A percentile compares a stretch with the other conserved stretches of the same genome.
These are phyloP conservation scores for Serendipita sp. DNA, from an alignment of 768 basidiomycete genomes.

Conservation along the genomic window DNA sequence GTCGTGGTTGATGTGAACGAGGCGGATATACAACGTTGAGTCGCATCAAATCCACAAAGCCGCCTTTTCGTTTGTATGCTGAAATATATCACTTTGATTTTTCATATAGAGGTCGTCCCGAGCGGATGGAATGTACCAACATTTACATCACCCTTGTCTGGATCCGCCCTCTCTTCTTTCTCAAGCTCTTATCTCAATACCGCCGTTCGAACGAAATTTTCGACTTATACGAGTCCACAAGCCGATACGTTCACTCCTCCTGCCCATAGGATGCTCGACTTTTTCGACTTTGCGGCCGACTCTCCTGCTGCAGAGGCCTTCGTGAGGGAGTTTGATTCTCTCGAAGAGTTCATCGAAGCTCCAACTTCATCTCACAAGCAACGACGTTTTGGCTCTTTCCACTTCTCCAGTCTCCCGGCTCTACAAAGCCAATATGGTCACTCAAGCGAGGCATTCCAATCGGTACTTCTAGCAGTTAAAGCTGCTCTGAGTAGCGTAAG, in stretches of 20 bases:
- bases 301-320: conserved; percentile 26
- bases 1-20: not conserved
- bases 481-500: conserved; percentile 31
- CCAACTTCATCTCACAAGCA: conserved; percentile 17
- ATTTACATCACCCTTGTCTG: not conserved
- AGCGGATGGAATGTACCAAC: not conserved
- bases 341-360: conserved; percentile 38
- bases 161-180: not conserved
- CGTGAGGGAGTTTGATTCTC: conserved; percentile 27
- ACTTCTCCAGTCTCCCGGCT: conserved; percentile 34
- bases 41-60: not conserved
- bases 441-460: conserved; percentile 37
- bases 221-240: not conserved
- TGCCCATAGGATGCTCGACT: conserved; percentile 21
- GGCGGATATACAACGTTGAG: not conserved
- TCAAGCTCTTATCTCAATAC: not conserved
- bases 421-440: conserved; percentile 32
- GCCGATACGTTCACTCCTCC: not conserved
- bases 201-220: not conserved
- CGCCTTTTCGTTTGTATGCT: not conserved
- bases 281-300: conserved; percentile 25
- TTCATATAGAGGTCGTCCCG: not conserved
- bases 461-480: conserved; percentile 30
- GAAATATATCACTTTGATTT: not conserved
- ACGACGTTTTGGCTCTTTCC: conserved; percentile 44